A percentile compares a stretch with the other conserved stretches of the same genome.
These are phyloP conservation scores for Daldinia decipiens DNA, from an alignment of 495 filamentous ascomycete species.

Conservation along the genomic window DNA sequence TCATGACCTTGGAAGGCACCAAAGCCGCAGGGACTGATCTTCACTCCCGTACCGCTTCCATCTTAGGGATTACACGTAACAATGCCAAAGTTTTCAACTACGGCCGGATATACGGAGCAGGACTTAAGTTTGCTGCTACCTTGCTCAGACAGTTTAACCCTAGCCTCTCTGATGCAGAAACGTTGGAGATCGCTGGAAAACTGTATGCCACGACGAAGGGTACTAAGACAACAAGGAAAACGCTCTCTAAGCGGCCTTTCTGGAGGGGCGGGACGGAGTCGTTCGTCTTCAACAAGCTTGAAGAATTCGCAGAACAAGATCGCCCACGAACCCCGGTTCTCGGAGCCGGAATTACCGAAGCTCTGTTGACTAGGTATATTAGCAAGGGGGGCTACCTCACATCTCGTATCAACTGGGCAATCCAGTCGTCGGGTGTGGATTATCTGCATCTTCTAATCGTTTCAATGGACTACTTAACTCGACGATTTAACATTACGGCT, in stretches of 20 bases:
- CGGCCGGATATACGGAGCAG: conserved; percentile 96
- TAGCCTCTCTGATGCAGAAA: conserved; percentile 76
- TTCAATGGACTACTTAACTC: conserved; percentile 90
- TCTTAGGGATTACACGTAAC: conserved; percentile 91
- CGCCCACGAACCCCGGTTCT: conserved; percentile 89
- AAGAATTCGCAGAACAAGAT: conserved; percentile 97
- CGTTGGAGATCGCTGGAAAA: conserved; percentile 75
- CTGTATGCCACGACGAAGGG: conserved; percentile 94
- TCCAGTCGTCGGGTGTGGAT: conserved; percentile 96
- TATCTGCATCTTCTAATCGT: conserved; percentile 96
- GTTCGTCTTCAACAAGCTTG: conserved; percentile 96
- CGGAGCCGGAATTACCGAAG: conserved; percentile 97
- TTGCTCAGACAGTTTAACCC: conserved; percentile 95
- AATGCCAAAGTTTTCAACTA: conserved; percentile 99
- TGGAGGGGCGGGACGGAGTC: conserved; percentile 98
- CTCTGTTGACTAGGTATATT: conserved; percentile 85
- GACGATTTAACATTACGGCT: conserved; percentile 84
- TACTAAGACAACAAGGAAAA: conserved; percentile 72
- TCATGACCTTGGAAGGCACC: conserved; percentile 98
- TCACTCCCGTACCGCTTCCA: conserved; percentile 91
- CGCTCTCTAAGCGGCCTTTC: conserved; percentile 77
- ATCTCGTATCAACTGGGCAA: conserved; percentile 98
- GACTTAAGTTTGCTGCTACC: conserved; percentile 89
- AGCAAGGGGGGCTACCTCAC: conserved; percentile 94
- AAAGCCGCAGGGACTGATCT: conserved; percentile 94